These are phyloP conservation scores for Mycena belliarum DNA, from an alignment of 768 basidiomycete species.

Conservation along the genomic window DNA sequence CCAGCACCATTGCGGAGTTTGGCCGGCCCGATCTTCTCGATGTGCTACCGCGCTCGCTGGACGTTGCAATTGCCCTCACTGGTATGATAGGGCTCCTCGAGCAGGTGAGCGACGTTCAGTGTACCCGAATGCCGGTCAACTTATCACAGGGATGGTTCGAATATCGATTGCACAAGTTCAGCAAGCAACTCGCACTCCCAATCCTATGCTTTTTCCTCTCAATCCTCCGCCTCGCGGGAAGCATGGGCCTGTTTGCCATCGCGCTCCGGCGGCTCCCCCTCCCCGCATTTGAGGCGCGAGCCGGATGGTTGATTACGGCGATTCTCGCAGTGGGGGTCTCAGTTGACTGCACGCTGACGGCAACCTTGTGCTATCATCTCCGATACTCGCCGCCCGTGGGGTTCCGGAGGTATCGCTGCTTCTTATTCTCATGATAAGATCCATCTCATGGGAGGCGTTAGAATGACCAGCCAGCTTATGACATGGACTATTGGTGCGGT, in stretches of 20 bases:
- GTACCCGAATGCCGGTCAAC: too few species aligned
- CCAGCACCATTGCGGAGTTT: conserved; percentile 25
- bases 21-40: conserved; percentile 19
- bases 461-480: not conserved
- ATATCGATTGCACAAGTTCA: conserved; percentile 25
- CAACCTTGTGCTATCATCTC: conserved; percentile 24
- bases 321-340: conserved; percentile 22
- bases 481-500: not conserved
- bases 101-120: not conserved
- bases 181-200: conserved; percentile 14
- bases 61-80: conserved; percentile 25
- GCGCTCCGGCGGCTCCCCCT: conserved; percentile 17
- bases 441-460: not conserved
- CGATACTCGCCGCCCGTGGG: not conserved
- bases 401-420: not conserved
- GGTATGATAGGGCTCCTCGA: conserved; percentile 26
- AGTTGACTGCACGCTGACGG: conserved; percentile 23
- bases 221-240: conserved; percentile 20
- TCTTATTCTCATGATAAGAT: too few species aligned
- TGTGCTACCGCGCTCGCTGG: conserved; percentile 21
- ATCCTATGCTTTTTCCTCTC: conserved; percentile 18
- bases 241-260: conserved; percentile 13
- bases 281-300: conserved; percentile 12
- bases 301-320: conserved; percentile 24
- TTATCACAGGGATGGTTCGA: conserved; percentile 24